A percentile compares a stretch with the other conserved stretches of the same genome.
Evolutionary conservation across 176 grass and related monocot genomes (phyloP).

Genomic region (Oryza meridionalis): DNA sequence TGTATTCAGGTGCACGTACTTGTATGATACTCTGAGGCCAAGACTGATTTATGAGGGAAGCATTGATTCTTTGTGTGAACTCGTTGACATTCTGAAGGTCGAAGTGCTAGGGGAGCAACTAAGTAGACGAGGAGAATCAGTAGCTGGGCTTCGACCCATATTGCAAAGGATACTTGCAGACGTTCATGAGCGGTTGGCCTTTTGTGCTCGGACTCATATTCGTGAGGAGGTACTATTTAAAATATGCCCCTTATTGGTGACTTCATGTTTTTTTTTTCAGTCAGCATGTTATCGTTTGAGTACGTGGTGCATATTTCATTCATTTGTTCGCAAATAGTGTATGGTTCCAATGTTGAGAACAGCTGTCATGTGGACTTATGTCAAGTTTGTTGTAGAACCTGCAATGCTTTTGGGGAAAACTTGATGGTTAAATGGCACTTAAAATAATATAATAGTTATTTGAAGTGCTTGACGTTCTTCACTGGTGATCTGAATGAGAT

Average conservation of each 20-base stretch:
- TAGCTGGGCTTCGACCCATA: conserved; percentile 75
- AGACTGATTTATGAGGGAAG: conserved; percentile 97
- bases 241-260: conserved; percentile 7
- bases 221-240: conserved; percentile 76
- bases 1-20: conserved; percentile 77
- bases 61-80: conserved; percentile 91
- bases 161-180: conserved; percentile 93
- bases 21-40: conserved; percentile 92
- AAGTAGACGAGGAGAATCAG: conserved; percentile 74
- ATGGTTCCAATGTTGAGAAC: conserved; percentile 24
- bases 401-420: background rate
- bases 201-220: conserved; percentile 94
- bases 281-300: conserved; percentile 11
- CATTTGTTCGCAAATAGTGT: conserved; percentile 19
- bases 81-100: conserved; percentile 92
- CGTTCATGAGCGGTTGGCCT: conserved; percentile 89
- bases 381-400: background rate
- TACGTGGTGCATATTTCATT: background rate
- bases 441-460: background rate
- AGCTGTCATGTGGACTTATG: background rate
- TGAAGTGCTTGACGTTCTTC: conserved; percentile 26
- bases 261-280: background rate
- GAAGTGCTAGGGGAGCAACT: conserved; percentile 91
- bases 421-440: conserved; percentile 13
- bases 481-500: conserved; percentile 10